phyloP scores from a whole-genome alignment of 1,284 basidiomycete species.

The Pyrrhoderma lamaoense region DNA sequence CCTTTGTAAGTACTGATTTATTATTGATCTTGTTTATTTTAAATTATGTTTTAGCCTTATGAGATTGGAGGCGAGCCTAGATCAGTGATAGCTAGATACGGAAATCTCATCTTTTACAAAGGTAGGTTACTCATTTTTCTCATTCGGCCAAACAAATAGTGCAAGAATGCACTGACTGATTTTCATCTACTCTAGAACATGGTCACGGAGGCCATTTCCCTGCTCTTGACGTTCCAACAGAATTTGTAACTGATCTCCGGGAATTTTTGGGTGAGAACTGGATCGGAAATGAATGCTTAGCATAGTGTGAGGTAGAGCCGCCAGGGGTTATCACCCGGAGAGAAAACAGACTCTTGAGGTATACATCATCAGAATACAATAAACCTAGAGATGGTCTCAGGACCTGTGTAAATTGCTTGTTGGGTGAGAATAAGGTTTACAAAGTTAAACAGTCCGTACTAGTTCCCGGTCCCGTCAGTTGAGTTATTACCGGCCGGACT shows the following conservation, averaged over 20 bases:
- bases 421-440: too few species aligned
- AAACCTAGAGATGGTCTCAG: too few species aligned
- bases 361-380: too few species aligned
- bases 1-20: slow-evolving; percentile 16
- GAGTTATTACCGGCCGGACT: too few species aligned
- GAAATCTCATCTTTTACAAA: slow-evolving; percentile 20
- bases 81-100: slow-evolving; percentile 15
- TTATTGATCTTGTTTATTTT: neutral
- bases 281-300: too few species aligned
- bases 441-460: too few species aligned
- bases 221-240: slow-evolving; percentile 13
- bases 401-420: too few species aligned
- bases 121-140: slow-evolving; percentile 7
- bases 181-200: slow-evolving; percentile 6
- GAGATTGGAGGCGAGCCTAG: slow-evolving; percentile 17
- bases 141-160: neutral
- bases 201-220: slow-evolving; percentile 15
- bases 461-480: too few species aligned
- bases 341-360: too few species aligned
- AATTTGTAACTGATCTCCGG: slow-evolving; percentile 12
- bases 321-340: too few species aligned
- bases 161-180: neutral
- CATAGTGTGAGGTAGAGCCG: too few species aligned
- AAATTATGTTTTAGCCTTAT: slow-evolving; percentile 17
- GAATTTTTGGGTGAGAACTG: slow-evolving; percentile 12